phyloP scores from a whole-genome alignment of 2,329 filamentous ascomycete species.

The Neopestalotiopsis clavispora region DNA sequence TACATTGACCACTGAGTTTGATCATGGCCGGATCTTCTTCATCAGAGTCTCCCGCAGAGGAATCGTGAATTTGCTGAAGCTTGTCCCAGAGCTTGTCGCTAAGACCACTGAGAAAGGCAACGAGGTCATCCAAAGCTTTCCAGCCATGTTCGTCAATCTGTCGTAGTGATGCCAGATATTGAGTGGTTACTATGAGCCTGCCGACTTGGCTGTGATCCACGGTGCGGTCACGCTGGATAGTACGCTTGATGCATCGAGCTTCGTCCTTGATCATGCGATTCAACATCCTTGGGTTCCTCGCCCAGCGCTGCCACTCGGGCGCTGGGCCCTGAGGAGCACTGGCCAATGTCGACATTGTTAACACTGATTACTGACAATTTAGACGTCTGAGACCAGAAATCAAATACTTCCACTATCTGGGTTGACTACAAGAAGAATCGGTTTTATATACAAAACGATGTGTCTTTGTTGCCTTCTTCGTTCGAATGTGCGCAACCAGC shows the following conservation, averaged over 20 bases:
- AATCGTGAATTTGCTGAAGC: not conserved
- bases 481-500: not conserved
- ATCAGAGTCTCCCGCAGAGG: not conserved
- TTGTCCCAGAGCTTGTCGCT: not conserved
- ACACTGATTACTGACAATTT: too few relatives aligned
- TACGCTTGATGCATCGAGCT: not conserved
- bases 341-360: not conserved
- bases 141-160: not conserved
- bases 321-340: not conserved
- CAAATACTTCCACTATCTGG: too few relatives aligned
- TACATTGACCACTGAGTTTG: not conserved
- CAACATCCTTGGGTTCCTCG: not conserved
- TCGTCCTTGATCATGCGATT: constrained; percentile 13
- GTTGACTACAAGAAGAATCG: too few relatives aligned
- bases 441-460: not conserved
- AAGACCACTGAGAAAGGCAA: not conserved
- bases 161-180: not conserved
- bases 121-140: not conserved
- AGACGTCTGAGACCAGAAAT: too few relatives aligned
- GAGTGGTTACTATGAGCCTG: not conserved
- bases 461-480: not conserved
- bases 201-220: not conserved
- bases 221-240: not conserved
- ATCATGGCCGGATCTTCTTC: not conserved
- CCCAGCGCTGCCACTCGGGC: constrained; percentile 4